Conservation (phyloP, 2,329 filamentous ascomycete genomes). For the Colletotrichum lupini region DNA sequence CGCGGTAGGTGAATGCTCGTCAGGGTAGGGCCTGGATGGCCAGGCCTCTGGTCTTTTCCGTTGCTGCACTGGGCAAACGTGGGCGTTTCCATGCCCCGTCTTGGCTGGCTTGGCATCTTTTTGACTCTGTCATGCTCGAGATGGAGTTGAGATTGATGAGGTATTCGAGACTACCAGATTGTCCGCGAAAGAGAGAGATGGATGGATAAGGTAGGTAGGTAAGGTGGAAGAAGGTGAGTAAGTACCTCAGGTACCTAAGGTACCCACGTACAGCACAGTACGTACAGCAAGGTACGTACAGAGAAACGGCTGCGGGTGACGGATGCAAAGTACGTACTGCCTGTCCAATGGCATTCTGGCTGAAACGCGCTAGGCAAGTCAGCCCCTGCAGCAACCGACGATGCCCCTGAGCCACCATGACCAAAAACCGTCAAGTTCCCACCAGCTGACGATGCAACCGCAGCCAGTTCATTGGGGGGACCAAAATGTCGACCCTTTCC, state of each 20-base stretch:
- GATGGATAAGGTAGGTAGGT: neutral
- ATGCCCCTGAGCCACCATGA: slow-evolving; percentile 22
- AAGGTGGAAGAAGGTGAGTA: neutral
- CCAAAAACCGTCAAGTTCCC: neutral
- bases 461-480: neutral
- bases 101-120: neutral
- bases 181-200: neutral
- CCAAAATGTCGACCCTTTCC: neutral
- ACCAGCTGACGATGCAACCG: slow-evolving; percentile 10
- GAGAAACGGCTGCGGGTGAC: neutral
- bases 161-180: neutral
- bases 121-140: neutral
- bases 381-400: slow-evolving; percentile 27
- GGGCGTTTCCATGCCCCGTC: neutral
- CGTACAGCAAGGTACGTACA: neutral
- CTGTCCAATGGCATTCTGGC: slow-evolving; percentile 28
- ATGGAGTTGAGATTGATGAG: neutral
- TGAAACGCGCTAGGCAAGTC: slow-evolving; percentile 27
- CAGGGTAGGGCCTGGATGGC: neutral
- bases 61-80: slow-evolving; percentile 7
- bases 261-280: neutral
- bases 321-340: neutral
- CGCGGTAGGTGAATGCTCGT: neutral
- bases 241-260: neutral
- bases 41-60: neutral